Percentiles rank a stretch among this genome's conserved stretches.
phyloP scores from a whole-genome alignment of 805 yeast genomes.

The Metschnikowia kunwiensis region DNA sequence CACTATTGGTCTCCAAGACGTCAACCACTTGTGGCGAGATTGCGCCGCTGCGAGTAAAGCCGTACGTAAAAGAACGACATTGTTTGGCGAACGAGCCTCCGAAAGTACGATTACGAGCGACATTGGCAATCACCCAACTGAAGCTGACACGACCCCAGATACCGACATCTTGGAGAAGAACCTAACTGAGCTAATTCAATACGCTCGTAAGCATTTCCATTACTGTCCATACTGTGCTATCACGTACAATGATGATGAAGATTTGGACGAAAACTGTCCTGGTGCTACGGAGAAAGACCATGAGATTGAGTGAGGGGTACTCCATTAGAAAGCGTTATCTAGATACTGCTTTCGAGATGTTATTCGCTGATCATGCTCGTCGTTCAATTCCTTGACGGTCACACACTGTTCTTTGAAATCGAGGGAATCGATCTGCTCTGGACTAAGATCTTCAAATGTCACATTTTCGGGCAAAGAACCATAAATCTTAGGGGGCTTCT shows the following conservation, averaged over 20 bases:
- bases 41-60: constrained; percentile 9
- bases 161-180: constrained; percentile 5
- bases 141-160: no score
- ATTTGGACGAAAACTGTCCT: constrained; percentile 16
- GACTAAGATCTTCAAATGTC: constrained; percentile 20
- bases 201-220: constrained; percentile 8
- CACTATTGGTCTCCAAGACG: constrained; percentile 23
- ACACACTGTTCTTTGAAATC: constrained; percentile 16
- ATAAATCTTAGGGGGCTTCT: constrained; percentile 21
- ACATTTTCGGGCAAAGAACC: constrained; percentile 18
- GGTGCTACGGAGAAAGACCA: constrained; percentile 9
- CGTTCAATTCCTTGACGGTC: constrained; percentile 20
- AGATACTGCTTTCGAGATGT: constrained; percentile 6
- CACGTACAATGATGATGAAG: constrained; percentile 8
- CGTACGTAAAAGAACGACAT: not conserved
- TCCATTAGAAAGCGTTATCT: constrained; percentile 10
- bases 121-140: no score
- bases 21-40: constrained; percentile 44
- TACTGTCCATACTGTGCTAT: constrained; percentile 19
- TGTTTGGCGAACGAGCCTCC: constrained; percentile 8
- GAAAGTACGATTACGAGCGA: no score
- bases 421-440: constrained; percentile 12
- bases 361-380: constrained; percentile 8
- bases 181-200: constrained; percentile 4
- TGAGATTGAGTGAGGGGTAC: not conserved